Evolutionary conservation across 371 early-diverging fungal species (phyloP).

Genomic region (Mucor saturninus): DNA sequence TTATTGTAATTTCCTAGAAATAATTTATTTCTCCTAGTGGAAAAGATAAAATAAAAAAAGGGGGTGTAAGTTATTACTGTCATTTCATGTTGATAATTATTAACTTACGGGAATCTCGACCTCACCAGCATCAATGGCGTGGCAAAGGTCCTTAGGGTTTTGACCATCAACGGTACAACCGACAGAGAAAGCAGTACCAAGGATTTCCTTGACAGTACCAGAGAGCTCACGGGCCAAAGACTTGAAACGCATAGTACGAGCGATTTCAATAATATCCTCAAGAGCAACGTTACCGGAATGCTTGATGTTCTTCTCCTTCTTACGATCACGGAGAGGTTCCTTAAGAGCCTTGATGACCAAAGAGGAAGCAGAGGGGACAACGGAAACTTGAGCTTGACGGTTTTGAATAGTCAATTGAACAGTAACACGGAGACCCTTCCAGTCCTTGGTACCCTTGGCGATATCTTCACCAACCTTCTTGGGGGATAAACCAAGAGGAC

Average conservation of each 20-base stretch:
- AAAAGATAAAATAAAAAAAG: conserved; percentile 73
- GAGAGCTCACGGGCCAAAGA: conserved; percentile 86
- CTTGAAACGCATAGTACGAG: conserved; percentile 95
- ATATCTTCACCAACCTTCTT: conserved; percentile 99
- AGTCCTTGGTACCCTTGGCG: conserved; percentile 93
- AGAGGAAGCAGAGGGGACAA: conserved; percentile 97
- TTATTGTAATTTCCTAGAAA: conserved; percentile 52
- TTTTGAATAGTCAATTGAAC: conserved; percentile 99
- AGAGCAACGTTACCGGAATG: conserved; percentile 93
- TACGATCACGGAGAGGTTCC: conserved; percentile 99
- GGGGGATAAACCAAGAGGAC: conserved; percentile 98
- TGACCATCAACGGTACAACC: conserved; percentile 89
- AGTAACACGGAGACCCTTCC: conserved; percentile 98
- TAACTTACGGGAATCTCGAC: conserved; percentile 83
- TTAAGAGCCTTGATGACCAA: conserved; percentile 98
- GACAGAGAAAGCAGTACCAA: conserved; percentile 98
- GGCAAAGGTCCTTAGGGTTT: conserved; percentile 53
- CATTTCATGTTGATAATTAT: background rate
- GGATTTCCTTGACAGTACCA: conserved; percentile 98
- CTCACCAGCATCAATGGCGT: conserved; percentile 74
- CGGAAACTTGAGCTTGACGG: conserved; percentile 98
- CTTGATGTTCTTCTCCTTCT: conserved; percentile 99
- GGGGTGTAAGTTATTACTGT: conserved; percentile 50
- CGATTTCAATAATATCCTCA: conserved; percentile 95
- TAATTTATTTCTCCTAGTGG: conserved; percentile 83